Conservation (phyloP, 2,329 filamentous ascomycete genomes). For the Harringtonia lauricola region DNA sequence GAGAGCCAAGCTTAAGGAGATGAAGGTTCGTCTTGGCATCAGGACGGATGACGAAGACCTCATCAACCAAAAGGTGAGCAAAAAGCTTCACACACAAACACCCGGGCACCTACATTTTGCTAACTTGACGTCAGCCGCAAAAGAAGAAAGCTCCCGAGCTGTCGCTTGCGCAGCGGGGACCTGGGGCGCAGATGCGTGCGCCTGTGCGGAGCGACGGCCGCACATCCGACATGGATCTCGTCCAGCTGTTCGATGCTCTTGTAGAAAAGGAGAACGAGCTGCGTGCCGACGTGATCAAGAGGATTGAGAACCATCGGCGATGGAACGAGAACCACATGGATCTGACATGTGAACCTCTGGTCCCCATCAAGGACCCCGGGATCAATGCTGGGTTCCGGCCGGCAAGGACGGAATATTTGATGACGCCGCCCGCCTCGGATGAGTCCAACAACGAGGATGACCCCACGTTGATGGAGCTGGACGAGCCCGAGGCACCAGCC, state of each 20-base stretch:
- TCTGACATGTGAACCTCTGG: constrained; percentile 74
- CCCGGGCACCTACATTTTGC: not conserved
- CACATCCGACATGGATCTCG: constrained; percentile 65
- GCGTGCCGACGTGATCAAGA: constrained; percentile 70
- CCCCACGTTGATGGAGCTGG: constrained; percentile 37
- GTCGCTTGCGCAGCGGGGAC: constrained; percentile 49
- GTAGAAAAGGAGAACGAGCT: constrained; percentile 76
- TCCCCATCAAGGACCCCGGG: constrained; percentile 58
- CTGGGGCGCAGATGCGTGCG: constrained; percentile 55
- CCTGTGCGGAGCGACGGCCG: constrained; percentile 61
- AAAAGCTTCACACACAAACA: no score
- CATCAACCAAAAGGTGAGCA: constrained; percentile 78
- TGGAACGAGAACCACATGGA: constrained; percentile 91
- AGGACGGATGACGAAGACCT: constrained; percentile 90
- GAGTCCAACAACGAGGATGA: constrained; percentile 34
- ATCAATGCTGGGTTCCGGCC: constrained; percentile 56
- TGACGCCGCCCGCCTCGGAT: constrained; percentile 51
- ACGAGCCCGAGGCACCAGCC: constrained; percentile 28
- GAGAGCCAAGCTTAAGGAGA: constrained; percentile 70
- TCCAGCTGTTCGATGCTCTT: constrained; percentile 63
- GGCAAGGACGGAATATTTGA: constrained; percentile 59
- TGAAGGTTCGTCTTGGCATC: constrained; percentile 80
- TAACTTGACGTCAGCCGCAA: constrained; percentile 39
- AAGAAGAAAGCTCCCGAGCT: constrained; percentile 58
- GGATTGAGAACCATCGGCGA: constrained; percentile 76